Evolutionary conservation across 805 yeast genomes (phyloP), one percentile per base, ranked within the genome.

Genomic region (Starmerella bacillaris): DNA sequence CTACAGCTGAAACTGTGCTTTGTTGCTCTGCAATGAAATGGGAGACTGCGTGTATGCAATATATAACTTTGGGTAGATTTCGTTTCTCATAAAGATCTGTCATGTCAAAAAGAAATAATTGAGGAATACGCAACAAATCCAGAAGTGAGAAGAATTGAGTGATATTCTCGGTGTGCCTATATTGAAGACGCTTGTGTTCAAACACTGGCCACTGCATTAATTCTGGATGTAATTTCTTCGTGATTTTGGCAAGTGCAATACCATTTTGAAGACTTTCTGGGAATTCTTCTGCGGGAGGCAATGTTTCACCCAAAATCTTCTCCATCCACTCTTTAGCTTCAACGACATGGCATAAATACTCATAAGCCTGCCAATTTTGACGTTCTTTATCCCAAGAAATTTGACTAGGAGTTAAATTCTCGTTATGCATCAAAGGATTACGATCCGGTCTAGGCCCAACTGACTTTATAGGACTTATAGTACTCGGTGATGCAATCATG

Each of bases 81-180:
- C 82, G 84, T 50, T 76, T 75, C 51, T 89, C 95, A 56, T 83
- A 89, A 24, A 89, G 63, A 55, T 89, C 98, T 3, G 93, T 83
- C 39, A 84, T 67, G 53, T 86, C 98, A 52, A 89, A 89, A 33
- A 78, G 67, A 54, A 84, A 89, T 36, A 83, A 64, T 37, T 79
- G 84, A 1, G 96, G 98, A 44, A 89, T 72, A 19, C 70, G 73
- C 40, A 82, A 64, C 39, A 61, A 68, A 37, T 70, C 74, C 21
- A 82, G 60, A 37, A 86, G 68, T 15, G 47, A 44, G 52, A 86
- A 75, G 53, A 86, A 84, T 17, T 72, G 63, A 47, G 82, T 80
- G 51, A 89, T 86, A 52, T 89, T 89, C 51, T 89, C 95, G 0
- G 94, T 80, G 54, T 82, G 94, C 42, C 78, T 72, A 61, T 80